A percentile compares a stretch with the other conserved stretches of the same genome.
phyloP scores from a whole-genome alignment of 768 basidiomycete genomes.

The Coprinellus aureogranulatus region DNA sequence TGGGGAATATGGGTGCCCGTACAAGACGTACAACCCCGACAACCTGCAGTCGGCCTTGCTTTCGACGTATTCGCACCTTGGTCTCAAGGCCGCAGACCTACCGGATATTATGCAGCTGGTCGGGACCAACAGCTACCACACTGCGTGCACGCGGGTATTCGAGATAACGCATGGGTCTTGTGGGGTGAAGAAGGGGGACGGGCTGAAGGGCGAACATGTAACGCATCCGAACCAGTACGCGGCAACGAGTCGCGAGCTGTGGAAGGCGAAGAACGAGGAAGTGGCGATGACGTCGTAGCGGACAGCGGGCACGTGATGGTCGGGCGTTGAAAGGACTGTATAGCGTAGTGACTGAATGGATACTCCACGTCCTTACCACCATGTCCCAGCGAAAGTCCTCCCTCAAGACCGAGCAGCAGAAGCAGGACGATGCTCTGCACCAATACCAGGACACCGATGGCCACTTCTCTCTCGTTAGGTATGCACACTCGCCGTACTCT shows the following conservation, averaged over 20 bases:
- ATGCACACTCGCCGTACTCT: slow-evolving; percentile 19
- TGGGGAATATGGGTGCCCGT: slow-evolving; percentile 87
- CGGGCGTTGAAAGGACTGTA: slow-evolving; percentile 1
- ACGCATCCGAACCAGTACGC: slow-evolving; percentile 94
- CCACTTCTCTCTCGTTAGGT: slow-evolving; percentile 98
- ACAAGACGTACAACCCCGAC: slow-evolving; percentile 81
- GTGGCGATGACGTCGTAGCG: not conserved
- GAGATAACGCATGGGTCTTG: slow-evolving; percentile 79
- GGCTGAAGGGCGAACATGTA: slow-evolving; percentile 79
- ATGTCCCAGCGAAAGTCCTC: slow-evolving; percentile 54
- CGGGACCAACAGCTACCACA: slow-evolving; percentile 81
- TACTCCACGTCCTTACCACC: slow-evolving; percentile 13
- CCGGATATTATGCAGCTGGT: slow-evolving; percentile 81
- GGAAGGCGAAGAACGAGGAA: slow-evolving; percentile 40
- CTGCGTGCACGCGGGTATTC: slow-evolving; percentile 95
- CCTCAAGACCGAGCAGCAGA: slow-evolving; percentile 25
- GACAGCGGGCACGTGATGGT: slow-evolving; percentile 7
- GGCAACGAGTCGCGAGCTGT: slow-evolving; percentile 67
- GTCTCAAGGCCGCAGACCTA: slow-evolving; percentile 66
- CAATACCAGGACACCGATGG: slow-evolving; percentile 88
- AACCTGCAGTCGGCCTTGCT: slow-evolving; percentile 79
- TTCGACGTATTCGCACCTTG: slow-evolving; percentile 60
- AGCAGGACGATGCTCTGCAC: slow-evolving; percentile 50
- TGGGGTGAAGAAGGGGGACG: slow-evolving; percentile 86
- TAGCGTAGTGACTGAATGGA: not conserved